Conservation (phyloP, 768 basidiomycete genomes). For the Tulasnella sp. region DNA sequence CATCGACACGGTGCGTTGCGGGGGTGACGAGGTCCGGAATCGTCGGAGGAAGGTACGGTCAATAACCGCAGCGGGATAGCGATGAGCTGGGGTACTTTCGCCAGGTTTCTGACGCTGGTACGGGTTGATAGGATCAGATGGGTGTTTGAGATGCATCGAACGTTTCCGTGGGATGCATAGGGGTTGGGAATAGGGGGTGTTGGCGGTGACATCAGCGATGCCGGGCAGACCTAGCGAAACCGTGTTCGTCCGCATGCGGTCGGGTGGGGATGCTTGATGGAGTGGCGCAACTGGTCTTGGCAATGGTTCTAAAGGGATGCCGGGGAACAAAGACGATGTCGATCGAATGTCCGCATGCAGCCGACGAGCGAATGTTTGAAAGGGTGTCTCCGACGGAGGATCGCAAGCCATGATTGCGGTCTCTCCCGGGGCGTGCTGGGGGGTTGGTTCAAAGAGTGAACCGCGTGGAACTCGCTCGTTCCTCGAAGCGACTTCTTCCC, state of each 20-base stretch:
- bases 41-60: background rate
- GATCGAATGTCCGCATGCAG: background rate
- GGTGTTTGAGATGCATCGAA: conserved; percentile 9
- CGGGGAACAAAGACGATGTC: background rate
- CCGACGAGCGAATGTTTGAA: background rate
- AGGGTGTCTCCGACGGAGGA: background rate
- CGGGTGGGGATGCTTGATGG: background rate
- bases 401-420: background rate
- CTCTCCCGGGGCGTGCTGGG: background rate
- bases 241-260: background rate
- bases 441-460: background rate
- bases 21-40: background rate
- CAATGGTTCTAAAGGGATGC: background rate
- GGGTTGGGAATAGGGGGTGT: background rate
- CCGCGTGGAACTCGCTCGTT: background rate
- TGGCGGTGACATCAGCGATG: background rate
- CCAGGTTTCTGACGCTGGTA: conserved; percentile 5
- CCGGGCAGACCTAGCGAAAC: background rate
- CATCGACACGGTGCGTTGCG: background rate
- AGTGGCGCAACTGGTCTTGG: background rate
- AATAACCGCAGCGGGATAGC: background rate
- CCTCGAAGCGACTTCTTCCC: background rate
- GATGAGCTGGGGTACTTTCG: background rate
- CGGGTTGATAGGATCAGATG: conserved; percentile 7
- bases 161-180: background rate